Percentiles rank a stretch among this genome's conserved stretches.
These are phyloP conservation scores for Fraxinus paxiana DNA, from an alignment of 305 asterid species.

Conservation along the genomic window DNA sequence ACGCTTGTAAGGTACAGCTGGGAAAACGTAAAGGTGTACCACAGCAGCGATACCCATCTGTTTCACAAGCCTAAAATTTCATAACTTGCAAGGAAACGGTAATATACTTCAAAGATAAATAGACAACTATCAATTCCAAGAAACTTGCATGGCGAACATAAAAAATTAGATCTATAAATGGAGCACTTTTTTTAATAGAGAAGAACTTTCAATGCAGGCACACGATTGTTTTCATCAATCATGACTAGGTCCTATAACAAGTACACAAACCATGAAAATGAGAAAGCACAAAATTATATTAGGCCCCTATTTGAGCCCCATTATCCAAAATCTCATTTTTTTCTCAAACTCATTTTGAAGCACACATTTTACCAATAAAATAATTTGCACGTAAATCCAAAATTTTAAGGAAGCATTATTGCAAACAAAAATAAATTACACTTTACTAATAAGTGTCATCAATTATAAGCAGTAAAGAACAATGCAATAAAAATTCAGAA, in stretches of 20 bases:
- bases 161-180: not conserved
- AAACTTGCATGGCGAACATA: not conserved
- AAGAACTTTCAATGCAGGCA: not conserved
- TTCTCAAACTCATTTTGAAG: not conserved
- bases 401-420: not conserved
- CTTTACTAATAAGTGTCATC: not conserved
- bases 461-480: not conserved
- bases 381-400: too few species aligned
- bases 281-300: not conserved
- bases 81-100: constrained; percentile 15
- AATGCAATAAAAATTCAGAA: not conserved
- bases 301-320: not conserved
- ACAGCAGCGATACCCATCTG: constrained; percentile 99
- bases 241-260: not conserved
- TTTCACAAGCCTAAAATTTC: constrained; percentile 29
- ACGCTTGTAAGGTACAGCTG: constrained; percentile 85
- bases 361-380: not conserved
- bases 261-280: not conserved
- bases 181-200: not conserved
- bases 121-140: not conserved
- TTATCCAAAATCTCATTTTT: not conserved
- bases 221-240: not conserved
- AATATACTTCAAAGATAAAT: not conserved
- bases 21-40: constrained; percentile 90
- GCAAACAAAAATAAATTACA: not conserved